Conservation (phyloP, 1,284 basidiomycete genomes). For the Trichosporon sp. region DNA sequence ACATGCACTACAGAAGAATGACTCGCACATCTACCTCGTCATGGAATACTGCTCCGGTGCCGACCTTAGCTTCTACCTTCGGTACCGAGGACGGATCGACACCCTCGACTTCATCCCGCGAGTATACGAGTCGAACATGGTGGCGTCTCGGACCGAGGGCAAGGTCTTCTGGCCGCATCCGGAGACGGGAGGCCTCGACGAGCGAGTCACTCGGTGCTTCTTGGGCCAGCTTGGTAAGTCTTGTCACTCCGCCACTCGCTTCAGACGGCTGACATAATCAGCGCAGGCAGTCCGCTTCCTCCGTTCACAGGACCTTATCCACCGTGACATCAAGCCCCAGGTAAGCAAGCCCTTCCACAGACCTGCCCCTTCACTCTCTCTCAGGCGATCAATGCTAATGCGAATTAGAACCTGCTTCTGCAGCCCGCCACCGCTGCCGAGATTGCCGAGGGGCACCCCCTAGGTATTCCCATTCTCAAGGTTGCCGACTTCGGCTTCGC, state of each 20-base stretch:
- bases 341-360: conserved; percentile 43
- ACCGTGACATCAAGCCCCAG: conserved; percentile 96
- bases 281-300: conserved; percentile 91
- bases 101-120: conserved; percentile 73
- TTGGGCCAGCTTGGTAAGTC: conserved; percentile 77
- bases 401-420: conserved; percentile 71
- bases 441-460: conserved; percentile 74
- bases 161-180: conserved; percentile 86
- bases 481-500: conserved; percentile 99
- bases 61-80: conserved; percentile 93
- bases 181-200: conserved; percentile 79
- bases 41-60: conserved; percentile 97
- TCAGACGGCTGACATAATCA: conserved; percentile 41
- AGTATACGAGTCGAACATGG: conserved; percentile 44
- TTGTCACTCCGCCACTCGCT: background rate
- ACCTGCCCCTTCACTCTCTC: background rate
- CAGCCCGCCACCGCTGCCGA: conserved; percentile 76
- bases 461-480: conserved; percentile 89
- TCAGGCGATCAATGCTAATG: conserved; percentile 6
- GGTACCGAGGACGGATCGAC: conserved; percentile 80
- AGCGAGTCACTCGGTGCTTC: conserved; percentile 86
- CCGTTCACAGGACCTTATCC: conserved; percentile 81
- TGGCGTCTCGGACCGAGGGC: conserved; percentile 48
- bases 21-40: conserved; percentile 90
- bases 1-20: conserved; percentile 62